Base-by-base conservation (phyloP, 768 basidiomycete species). In the Mrakia gelida region DNA sequence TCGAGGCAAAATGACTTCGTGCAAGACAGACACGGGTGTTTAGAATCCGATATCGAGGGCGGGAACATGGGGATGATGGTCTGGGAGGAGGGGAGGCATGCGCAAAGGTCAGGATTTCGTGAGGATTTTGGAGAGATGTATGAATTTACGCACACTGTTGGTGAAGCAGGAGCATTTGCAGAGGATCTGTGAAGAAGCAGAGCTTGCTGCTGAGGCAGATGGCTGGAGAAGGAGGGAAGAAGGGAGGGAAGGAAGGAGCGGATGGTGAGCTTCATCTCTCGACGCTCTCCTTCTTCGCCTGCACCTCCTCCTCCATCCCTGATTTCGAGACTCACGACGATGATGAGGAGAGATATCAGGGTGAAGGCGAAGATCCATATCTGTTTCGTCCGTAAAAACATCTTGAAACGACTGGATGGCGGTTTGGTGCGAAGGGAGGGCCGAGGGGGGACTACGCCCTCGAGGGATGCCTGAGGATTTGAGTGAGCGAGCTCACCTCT, bases 1-100 rank as follows among this genome's bases (percentile, higher is more conserved):
- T 96, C 92, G 75, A 95, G 86, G 85, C 95, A 97, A 92, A 95
- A 97, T 82, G 94, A 92, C 82, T 94, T 93, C 15, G 94, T 96
- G 84, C 95, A 97, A 8, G 93, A 92, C 34, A 94, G 87, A 84
- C 95, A 97, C 13, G 95, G 94, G 84, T 96, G 93, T 26, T 89
- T 89, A 2, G 93, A 92, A 81, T 92, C 91, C 26, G 34, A 26
- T 3, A 34, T 41, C 83, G 94, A 91, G 43, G 94, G 92, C 54
- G 89, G 88, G 80, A 90, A 89, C 81, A 97, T 87, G 71, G 88
- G 92, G 77, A 95, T 86, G 81, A 95, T 96, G 34, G 59, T 59
- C 59, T 59, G 34, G 63, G 15, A 9, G 34, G 9, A 70, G 23
- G 34, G 38, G 11, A 5, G 34, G 67, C 23, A 9, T 45, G 67